Percentiles rank a stretch among this genome's conserved stretches.
phyloP scores from a whole-genome alignment of 768 basidiomycete genomes.

The Agrocybe chaxingu region DNA sequence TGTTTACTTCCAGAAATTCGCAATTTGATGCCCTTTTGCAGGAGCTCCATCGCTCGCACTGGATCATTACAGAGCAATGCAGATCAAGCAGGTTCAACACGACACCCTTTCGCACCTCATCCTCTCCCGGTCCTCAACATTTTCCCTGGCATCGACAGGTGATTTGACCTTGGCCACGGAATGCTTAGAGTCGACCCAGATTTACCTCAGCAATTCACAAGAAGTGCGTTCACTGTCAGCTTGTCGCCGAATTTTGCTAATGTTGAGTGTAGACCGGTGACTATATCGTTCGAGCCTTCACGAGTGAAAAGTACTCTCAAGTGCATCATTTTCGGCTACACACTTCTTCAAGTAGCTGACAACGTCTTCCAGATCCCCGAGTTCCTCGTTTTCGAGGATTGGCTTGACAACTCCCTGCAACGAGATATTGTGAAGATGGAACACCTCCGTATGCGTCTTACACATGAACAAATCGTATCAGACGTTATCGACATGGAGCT shows the following conservation, averaged over 20 bases:
- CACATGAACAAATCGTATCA: slow-evolving; percentile 67
- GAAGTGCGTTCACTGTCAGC: slow-evolving; percentile 39
- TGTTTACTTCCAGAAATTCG: background rate
- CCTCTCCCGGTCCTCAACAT: slow-evolving; percentile 73
- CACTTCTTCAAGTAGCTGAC: background rate
- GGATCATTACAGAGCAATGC: slow-evolving; percentile 76
- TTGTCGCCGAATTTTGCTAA: slow-evolving; percentile 7
- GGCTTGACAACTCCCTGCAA: slow-evolving; percentile 81
- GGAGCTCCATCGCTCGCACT: slow-evolving; percentile 71
- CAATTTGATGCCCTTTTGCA: slow-evolving; percentile 23
- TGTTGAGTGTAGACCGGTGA: slow-evolving; percentile 58
- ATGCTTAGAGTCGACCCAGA: slow-evolving; percentile 76
- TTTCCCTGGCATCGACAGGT: slow-evolving; percentile 72
- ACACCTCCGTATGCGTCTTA: slow-evolving; percentile 78
- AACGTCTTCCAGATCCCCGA: slow-evolving; percentile 64
- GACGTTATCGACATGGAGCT: slow-evolving; percentile 81
- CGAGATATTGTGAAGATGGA: slow-evolving; percentile 81
- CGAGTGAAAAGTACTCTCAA: slow-evolving; percentile 80
- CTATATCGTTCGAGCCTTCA: slow-evolving; percentile 76
- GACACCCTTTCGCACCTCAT: slow-evolving; percentile 88
- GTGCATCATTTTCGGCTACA: slow-evolving; percentile 26
- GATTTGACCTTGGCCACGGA: slow-evolving; percentile 76
- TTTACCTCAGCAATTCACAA: slow-evolving; percentile 75
- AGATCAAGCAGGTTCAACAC: slow-evolving; percentile 81
- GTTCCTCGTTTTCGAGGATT: slow-evolving; percentile 78